Percentiles rank a stretch among this genome's conserved stretches.
Conservation (phyloP, 2,329 filamentous ascomycete genomes). For the Claviceps pusilla region DNA sequence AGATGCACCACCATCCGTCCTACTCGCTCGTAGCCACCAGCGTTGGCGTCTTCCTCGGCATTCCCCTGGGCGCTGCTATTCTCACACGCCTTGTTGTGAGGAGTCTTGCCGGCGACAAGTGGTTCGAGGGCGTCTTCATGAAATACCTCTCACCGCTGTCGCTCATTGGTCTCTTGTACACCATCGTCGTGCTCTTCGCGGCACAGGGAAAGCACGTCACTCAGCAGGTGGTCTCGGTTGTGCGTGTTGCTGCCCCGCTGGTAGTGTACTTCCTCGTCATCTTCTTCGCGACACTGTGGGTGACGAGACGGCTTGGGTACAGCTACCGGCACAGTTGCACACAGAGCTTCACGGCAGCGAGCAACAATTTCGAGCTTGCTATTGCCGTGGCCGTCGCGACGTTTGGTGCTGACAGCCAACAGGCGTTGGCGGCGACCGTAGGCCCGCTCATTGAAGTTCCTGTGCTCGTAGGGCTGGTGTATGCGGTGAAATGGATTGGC, state of each 20-base stretch:
- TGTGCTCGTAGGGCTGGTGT: constrained; percentile 62
- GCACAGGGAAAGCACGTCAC: constrained; percentile 65
- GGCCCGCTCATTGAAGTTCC: constrained; percentile 79
- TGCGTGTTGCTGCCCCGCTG: constrained; percentile 67
- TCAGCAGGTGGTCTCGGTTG: constrained; percentile 67
- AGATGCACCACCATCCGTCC: constrained; percentile 20
- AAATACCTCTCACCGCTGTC: constrained; percentile 57
- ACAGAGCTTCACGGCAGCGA: constrained; percentile 78
- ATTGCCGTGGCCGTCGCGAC: constrained; percentile 77
- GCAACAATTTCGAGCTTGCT: constrained; percentile 86
- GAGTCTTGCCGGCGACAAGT: constrained; percentile 34
- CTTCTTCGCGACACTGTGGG: constrained; percentile 53
- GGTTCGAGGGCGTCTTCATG: constrained; percentile 59
- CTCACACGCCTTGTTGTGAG: constrained; percentile 55
- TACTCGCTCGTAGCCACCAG: constrained; percentile 62
- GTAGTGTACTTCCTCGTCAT: constrained; percentile 67
- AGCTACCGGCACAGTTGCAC: constrained; percentile 56
- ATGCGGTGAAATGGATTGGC: constrained; percentile 28
- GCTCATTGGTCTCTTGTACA: constrained; percentile 71
- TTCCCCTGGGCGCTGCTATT: constrained; percentile 66
- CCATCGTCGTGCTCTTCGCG: constrained; percentile 73
- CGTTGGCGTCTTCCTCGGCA: constrained; percentile 72
- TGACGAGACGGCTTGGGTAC: constrained; percentile 53
- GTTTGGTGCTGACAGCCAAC: constrained; percentile 61
- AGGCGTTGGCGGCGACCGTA: constrained; percentile 70